Conservation (phyloP, 2,329 filamentous ascomycete genomes). For the Chaetomium sp. region DNA sequence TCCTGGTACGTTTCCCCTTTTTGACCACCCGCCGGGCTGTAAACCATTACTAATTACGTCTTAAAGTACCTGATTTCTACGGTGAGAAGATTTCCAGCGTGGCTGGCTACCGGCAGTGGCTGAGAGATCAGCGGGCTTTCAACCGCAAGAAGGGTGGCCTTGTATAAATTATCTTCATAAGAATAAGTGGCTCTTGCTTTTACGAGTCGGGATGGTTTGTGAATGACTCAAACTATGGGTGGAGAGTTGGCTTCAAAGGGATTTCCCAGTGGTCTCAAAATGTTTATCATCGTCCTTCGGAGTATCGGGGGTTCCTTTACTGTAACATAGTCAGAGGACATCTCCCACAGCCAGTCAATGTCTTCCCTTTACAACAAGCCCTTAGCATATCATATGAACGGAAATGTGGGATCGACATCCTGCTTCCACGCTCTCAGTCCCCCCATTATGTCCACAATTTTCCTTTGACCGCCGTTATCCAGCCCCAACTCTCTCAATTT, state of each 20-base stretch:
- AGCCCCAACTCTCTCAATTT: conserved; percentile 58
- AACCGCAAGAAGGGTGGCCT: conserved; percentile 73
- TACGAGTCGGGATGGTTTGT: conserved; percentile 1
- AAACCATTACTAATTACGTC: background rate
- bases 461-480: conserved; percentile 45
- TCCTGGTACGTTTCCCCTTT: conserved; percentile 47
- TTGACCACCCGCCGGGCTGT: background rate
- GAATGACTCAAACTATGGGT: background rate
- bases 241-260: background rate
- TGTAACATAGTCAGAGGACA: conserved; percentile 18
- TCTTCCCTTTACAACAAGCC: conserved; percentile 13
- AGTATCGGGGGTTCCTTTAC: conserved; percentile 13
- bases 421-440: conserved; percentile 68
- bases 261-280: background rate
- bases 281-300: conserved; percentile 5
- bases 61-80: conserved; percentile 86
- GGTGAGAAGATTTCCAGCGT: conserved; percentile 97
- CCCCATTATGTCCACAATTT: conserved; percentile 64
- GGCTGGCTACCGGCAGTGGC: conserved; percentile 83
- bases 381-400: conserved; percentile 38
- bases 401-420: conserved; percentile 54
- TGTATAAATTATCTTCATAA: conserved; percentile 35
- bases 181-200: conserved; percentile 3
- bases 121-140: conserved; percentile 96
- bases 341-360: conserved; percentile 14